These are phyloP conservation scores for Dorcoceras hygrometricum DNA, from an alignment of 257 asterid species.

Conservation along the genomic window DNA sequence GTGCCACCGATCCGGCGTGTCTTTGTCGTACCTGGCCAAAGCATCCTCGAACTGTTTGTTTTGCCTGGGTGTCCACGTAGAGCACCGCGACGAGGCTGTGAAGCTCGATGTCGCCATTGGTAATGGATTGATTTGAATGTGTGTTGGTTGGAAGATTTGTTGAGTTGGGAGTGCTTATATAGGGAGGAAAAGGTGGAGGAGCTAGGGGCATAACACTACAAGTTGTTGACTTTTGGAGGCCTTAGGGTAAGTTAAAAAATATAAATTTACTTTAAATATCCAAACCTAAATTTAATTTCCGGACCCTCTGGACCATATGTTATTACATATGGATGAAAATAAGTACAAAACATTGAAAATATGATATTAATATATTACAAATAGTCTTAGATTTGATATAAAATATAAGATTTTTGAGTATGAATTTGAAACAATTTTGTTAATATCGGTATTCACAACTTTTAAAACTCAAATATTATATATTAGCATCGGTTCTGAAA, in stretches of 20 bases:
- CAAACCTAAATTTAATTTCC: no score
- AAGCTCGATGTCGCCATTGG: conserved; percentile 27
- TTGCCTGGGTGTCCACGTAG: conserved; percentile 36
- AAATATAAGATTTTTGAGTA: no score
- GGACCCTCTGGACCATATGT: no score
- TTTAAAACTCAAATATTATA: no score
- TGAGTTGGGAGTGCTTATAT: conserved; percentile 32
- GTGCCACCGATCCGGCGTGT: conserved; percentile 42
- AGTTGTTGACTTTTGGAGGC: conserved; percentile 21
- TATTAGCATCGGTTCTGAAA: no score
- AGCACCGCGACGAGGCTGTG: conserved; percentile 21
- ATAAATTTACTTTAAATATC: no score
- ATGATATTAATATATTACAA: no score
- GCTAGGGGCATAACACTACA: conserved; percentile 45
- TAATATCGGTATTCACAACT: no score
- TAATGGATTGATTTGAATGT: conserved; percentile 7
- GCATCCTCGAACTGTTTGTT: conserved; percentile 48
- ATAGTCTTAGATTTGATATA: no score
- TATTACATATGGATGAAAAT: no score
- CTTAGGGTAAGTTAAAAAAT: conserved; percentile 3
- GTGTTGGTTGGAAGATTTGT: conserved; percentile 31
- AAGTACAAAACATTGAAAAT: no score
- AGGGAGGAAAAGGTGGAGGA: conserved; percentile 31
- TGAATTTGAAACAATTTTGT: no score
- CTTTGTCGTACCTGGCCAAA: conserved; percentile 29